Evolutionary conservation across 2,329 filamentous ascomycete genomes (phyloP), one percentile per base, ranked within the genome.

Genomic region (Drechslerella coelobrocha): DNA sequence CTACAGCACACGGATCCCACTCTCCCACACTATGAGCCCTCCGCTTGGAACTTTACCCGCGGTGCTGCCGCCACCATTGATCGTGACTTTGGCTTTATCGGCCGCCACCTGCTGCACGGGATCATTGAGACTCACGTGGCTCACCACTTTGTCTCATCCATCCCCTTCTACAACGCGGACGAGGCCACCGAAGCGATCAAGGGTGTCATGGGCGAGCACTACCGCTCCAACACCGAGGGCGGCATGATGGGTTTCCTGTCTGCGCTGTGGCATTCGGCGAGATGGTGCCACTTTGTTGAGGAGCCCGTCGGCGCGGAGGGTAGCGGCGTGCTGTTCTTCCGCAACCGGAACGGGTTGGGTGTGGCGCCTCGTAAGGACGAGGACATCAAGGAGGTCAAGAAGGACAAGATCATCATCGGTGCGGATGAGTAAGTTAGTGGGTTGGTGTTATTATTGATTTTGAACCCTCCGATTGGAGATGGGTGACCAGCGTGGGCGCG

Each of bases 91-190:
- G 93, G 93, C 73, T 97, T 97, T 84, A 88, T 97, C 78, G 93
- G 93, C 71, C 91, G 92, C 76, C 85, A 89, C 76, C 85, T 97
- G 72, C 84, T 97, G 79, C 93, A 97, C 84, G 93, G 92, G 77
- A 97, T 97, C 80, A 89, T 97, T 79, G 93, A 97, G 84, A 97
- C 93, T 52, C 93, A 97, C 82, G 93, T 97, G 69, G 89, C 96
- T 72, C 93, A 97, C 84, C 93, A 97, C 85, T 97, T 96, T 81
- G 87, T 97, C 79, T 93, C 89, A 81, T 91, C 87, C 77, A 97
- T 97, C 75, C 93, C 93, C 73, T 97, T 97, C 83, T 97, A 97
- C 83, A 85, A 97, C 80, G 93, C 92, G 78, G 92, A 96, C 76
- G 92, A 97, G 82, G 92, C 93, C 65, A 89, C 88, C 76, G 92